A percentile compares a stretch with the other conserved stretches of the same genome.
These are phyloP conservation scores for Nakaseomyces glabratus DNA, from an alignment of 1,139 yeast species.

Conservation along the genomic window DNA sequence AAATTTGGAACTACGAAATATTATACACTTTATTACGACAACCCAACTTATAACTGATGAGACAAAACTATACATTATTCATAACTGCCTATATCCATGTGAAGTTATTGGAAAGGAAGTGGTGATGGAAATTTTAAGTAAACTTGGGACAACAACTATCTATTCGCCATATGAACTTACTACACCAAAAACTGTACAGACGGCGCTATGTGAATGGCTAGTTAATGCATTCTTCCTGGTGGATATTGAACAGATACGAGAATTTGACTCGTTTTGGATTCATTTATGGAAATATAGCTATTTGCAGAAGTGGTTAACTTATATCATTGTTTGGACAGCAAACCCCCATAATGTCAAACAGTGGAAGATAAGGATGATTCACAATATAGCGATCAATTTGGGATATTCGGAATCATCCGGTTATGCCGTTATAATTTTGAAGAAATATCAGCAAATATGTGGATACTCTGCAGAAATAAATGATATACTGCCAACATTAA, in stretches of 20 bases:
- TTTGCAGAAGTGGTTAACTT: constrained; percentile 38
- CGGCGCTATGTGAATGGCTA: constrained; percentile 35
- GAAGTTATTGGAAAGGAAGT: constrained; percentile 24
- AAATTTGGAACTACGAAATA: constrained; percentile 11
- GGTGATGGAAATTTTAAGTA: constrained; percentile 27
- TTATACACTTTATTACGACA: constrained; percentile 18
- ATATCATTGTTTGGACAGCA: constrained; percentile 35
- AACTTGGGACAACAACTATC: constrained; percentile 28
- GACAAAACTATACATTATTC: constrained; percentile 25
- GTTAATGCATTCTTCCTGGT: constrained; percentile 28
- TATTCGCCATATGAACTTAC: constrained; percentile 14
- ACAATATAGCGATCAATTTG: constrained; percentile 16
- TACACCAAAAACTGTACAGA: constrained; percentile 25
- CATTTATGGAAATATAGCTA: constrained; percentile 39
- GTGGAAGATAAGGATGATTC: constrained; percentile 22
- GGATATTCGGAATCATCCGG: constrained; percentile 20
- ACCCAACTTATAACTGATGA: constrained; percentile 15
- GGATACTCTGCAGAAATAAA: constrained; percentile 14
- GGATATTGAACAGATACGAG: constrained; percentile 20
- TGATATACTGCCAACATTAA: constrained; percentile 13
- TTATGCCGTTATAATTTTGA: constrained; percentile 18
- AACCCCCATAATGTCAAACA: constrained; percentile 31
- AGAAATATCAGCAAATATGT: constrained; percentile 13
- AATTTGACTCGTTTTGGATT: constrained; percentile 35
- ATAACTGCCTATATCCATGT: constrained; percentile 30